Base-by-base conservation (phyloP, 2,329 filamentous ascomycete genomes). In the Truncatella angustata region DNA sequence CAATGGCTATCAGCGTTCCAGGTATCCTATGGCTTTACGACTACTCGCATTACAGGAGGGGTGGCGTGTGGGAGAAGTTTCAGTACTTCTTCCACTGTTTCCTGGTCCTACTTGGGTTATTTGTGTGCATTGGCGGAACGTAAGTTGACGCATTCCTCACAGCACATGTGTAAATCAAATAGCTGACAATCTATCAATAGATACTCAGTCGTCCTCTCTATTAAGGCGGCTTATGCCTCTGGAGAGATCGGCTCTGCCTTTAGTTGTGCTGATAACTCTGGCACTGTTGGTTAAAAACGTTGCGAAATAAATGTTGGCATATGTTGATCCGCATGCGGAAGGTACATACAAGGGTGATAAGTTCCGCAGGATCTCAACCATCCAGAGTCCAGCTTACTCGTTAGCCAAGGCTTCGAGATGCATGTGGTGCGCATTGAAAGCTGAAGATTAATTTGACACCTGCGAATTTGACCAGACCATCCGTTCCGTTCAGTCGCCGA, bases 251-350 rank as follows among this genome's bases (percentile, higher is more conserved):
- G 58, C 23, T 56, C 58, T 2, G 56, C 58, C 10, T 60, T 60
- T 14, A 58, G 55, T 26, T 60, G 58, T 40, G 56, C 55, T 36
- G 58, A 59, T 49, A 59, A 60, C 32, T 60, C 58, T 16, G 52
- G 34, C 16, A 47, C 52, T n/a, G 34, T 47, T 10, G 36, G 35
- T 49, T 46, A 34, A 24, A 12, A 24, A 4, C 7, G n/a, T 11
- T 4, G 21, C 10, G 16, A 7, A 40, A 5, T 5, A 12, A 18
- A 18, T 20, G 14, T 11, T 16, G 20, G 5, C n/a, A n/a, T n/a
- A 14, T 10, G 12, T 16, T 44, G 18, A 18, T 20, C 40, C 40
- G 24, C 20, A 44, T 16, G 14, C 28, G 12, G 40, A 44, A 44
- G 40, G 40, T 26, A n/a, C n/a, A n/a, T n/a, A n/a, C n/a, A n/a